Evolutionary conservation across 306 rosid genomes (phyloP), one percentile per base, ranked within the genome.

Genomic region (Dryas octopetala): DNA sequence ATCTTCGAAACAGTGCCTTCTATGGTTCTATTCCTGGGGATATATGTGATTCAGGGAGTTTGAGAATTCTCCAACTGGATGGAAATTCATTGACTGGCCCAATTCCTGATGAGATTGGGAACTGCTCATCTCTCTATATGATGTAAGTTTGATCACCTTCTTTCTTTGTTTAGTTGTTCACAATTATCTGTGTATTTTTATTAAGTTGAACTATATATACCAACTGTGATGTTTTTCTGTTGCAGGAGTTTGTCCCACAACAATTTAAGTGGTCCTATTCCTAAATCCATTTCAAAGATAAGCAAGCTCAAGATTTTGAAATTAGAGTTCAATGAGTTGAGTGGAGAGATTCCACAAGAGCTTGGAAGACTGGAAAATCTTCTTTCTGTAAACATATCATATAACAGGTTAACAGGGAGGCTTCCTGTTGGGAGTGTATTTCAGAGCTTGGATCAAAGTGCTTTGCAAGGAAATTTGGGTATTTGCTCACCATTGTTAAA

Each of bases 341-440:
- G 87, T 51, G 98, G 98, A 81, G 97, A 95, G 84, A 85, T 95
- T 81, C 98, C 98, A 66, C 85, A 81, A 85, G 97, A 91, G 71
- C 91, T 95, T 64, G 97, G 93, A 74, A 85, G 76, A 80, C 85
- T 95, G 46, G 89, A 84, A 64, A 88, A 86, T 77, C 97, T 91
- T 66, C 97, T 95, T 40, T 89, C 91, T 53, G 96, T 89, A 46
- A 95, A 95, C 58, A 83, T 92, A 70, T 95, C 98, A 23, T 84
- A 88, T 53, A 95, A 95, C 88, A 87, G 85, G 78, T 88, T 95
- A 62, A 82, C 85, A 52, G 98, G 98, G 5, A 91, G 97, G 85
- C 97, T 95, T 80, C 98, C 97, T 1, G 82, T 72, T 14, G 68
- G 91, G 51, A 83, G 86, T 46, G 83, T 86, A 75, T 95, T 95